Evolutionary conservation across 345 rosid genomes (phyloP).

Genomic region (Rhodamnia argentea): DNA sequence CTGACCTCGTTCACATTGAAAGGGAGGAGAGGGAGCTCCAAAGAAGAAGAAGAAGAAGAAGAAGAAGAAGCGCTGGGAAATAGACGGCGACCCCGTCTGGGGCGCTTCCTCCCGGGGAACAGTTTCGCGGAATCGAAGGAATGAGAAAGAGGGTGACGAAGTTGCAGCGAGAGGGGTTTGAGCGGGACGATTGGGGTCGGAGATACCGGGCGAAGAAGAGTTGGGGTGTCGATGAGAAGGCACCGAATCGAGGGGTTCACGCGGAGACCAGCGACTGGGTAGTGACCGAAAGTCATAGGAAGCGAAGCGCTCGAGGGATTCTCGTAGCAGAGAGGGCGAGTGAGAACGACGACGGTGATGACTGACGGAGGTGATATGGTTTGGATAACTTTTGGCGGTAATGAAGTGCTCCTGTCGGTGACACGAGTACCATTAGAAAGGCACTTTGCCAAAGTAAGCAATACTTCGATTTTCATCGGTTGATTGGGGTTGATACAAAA

Average conservation of each 20-base stretch:
- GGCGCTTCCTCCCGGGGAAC: not conserved
- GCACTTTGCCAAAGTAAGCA: too few relatives aligned
- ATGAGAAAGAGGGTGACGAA: not conserved
- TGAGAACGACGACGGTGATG: not conserved
- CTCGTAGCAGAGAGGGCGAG: not conserved
- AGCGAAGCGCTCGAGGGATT: not conserved
- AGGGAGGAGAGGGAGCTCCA: slow-evolving; percentile 56
- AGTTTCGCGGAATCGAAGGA: not conserved
- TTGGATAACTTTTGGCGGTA: not conserved
- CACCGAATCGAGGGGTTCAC: not conserved
- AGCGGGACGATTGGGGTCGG: not conserved
- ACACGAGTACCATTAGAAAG: too few relatives aligned
- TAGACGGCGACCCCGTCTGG: not conserved
- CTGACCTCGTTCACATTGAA: slow-evolving; percentile 43
- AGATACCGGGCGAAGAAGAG: not conserved
- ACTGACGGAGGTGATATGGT: not conserved
- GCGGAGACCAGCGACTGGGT: not conserved
- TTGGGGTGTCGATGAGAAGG: not conserved
- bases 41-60: not conserved
- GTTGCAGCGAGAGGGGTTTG: not conserved
- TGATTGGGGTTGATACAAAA: too few relatives aligned
- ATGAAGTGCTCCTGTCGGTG: too few relatives aligned
- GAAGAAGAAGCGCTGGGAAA: slow-evolving; percentile 13
- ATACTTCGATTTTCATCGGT: too few relatives aligned
- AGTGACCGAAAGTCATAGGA: not conserved